A percentile compares a stretch with the other conserved stretches of the same genome.
Evolutionary conservation across 73 alveolate genomes (phyloP).

Genomic region (Tetrahymena elliotti): DNA sequence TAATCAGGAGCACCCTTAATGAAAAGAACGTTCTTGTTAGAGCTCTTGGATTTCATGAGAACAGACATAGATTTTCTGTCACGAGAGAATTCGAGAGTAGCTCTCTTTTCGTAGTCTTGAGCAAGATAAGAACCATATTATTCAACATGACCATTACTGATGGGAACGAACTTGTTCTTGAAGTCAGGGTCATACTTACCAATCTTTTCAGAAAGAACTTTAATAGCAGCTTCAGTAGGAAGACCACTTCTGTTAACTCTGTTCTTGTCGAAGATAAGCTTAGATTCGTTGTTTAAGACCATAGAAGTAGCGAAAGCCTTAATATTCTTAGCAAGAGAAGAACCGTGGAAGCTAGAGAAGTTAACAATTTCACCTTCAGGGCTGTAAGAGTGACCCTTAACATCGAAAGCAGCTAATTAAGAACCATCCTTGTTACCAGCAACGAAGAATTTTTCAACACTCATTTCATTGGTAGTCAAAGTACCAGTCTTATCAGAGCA

Average conservation of each 20-base stretch:
- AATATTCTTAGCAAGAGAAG: neutral
- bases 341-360: neutral
- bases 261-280: slow-evolving; percentile 18
- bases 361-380: slow-evolving; percentile 62
- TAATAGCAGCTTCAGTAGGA: slow-evolving; percentile 71
- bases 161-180: neutral
- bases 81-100: slow-evolving; percentile 83
- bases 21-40: slow-evolving; percentile 72
- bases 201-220: slow-evolving; percentile 84
- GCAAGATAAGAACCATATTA: slow-evolving; percentile 21
- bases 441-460: slow-evolving; percentile 60
- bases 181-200: slow-evolving; percentile 53
- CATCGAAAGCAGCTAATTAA: slow-evolving; percentile 29
- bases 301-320: neutral
- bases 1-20: slow-evolving; percentile 94
- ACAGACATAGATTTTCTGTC: slow-evolving; percentile 97
- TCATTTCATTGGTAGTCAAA: slow-evolving; percentile 84
- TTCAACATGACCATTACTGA: slow-evolving; percentile 14
- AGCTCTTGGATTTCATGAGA: slow-evolving; percentile 49
- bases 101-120: slow-evolving; percentile 40
- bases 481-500: slow-evolving; percentile 99
- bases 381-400: slow-evolving; percentile 63
- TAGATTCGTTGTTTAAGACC: slow-evolving; percentile 39
- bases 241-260: slow-evolving; percentile 45
- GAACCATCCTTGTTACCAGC: slow-evolving; percentile 22